Conservation (phyloP, 176 grass and related monocot genomes). For the Pontederia paniculata region DNA sequence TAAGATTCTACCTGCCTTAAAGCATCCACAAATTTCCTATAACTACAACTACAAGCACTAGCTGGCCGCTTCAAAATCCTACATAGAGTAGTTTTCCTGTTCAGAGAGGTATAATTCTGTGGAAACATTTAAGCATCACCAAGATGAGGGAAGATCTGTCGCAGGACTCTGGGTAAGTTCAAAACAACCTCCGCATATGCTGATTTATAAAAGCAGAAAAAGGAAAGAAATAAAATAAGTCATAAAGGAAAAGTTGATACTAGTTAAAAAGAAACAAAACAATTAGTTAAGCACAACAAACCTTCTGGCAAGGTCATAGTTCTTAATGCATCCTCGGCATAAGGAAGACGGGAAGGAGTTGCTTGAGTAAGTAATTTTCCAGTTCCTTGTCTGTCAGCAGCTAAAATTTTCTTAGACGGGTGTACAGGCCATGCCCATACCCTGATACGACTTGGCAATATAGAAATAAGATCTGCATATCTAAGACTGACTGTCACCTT, state of each 20-base stretch:
- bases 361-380: conserved; percentile 21
- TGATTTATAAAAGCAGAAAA: conserved; percentile 18
- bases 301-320: conserved; percentile 83
- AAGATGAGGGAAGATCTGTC: conserved; percentile 40
- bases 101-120: too few species aligned
- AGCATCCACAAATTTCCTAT: too few species aligned
- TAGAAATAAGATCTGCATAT: conserved; percentile 59
- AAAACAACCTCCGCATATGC: conserved; percentile 89
- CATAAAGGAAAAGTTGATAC: too few species aligned
- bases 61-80: too few species aligned
- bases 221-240: background rate
- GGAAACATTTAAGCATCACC: conserved; percentile 28
- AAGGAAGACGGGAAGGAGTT: conserved; percentile 54
- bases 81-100: too few species aligned
- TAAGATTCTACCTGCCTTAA: too few species aligned
- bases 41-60: too few species aligned
- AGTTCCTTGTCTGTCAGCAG: conserved; percentile 27
- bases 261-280: background rate
- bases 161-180: conserved; percentile 53
- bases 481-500: conserved; percentile 77
- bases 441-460: conserved; percentile 61
- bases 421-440: conserved; percentile 84
- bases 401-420: conserved; percentile 43
- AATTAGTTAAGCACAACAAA: background rate
- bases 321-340: conserved; percentile 69